Conservation (phyloP, 2,329 filamentous ascomycete genomes). For the Diaporthe longicolla region DNA sequence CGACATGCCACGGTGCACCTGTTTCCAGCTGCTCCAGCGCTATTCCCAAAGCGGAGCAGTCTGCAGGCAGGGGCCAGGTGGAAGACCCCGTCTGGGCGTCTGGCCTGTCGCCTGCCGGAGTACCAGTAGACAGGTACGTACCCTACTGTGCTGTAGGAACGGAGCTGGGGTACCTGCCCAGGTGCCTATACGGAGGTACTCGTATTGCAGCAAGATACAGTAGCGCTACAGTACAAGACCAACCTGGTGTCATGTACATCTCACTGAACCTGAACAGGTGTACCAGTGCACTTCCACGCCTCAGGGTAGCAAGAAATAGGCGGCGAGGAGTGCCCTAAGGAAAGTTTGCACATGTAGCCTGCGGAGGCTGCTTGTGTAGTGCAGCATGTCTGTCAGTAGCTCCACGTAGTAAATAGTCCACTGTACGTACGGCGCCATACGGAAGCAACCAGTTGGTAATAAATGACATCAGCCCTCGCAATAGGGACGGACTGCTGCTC, state of each 20-base stretch:
- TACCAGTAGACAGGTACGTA: neutral
- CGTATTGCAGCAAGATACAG: neutral
- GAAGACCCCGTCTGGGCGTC: neutral
- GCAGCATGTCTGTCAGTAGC: neutral
- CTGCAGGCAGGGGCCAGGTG: conserved; percentile 25
- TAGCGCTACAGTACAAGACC: neutral
- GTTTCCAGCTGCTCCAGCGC: conserved; percentile 14
- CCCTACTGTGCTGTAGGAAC: neutral
- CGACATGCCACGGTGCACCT: conserved; percentile 34
- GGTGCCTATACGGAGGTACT: neutral
- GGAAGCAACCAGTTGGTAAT: conserved; percentile 1
- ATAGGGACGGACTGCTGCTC: neutral
- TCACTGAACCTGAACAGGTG: too few species aligned
- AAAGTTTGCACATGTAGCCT: neutral
- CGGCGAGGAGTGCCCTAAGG: neutral
- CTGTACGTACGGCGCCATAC: neutral
- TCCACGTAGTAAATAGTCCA: neutral
- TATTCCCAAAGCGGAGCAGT: conserved; percentile 10
- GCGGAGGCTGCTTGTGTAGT: neutral
- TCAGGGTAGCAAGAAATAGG: neutral
- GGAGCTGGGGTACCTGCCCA: neutral
- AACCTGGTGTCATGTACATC: neutral
- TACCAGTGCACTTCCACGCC: neutral
- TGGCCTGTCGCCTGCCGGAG: too few species aligned
- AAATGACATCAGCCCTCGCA: conserved; percentile 32